A percentile compares a stretch with the other conserved stretches of the same genome.
Evolutionary conservation across 2,329 filamentous ascomycete species (phyloP).

Genomic region (Cladophialophora psammophila): DNA sequence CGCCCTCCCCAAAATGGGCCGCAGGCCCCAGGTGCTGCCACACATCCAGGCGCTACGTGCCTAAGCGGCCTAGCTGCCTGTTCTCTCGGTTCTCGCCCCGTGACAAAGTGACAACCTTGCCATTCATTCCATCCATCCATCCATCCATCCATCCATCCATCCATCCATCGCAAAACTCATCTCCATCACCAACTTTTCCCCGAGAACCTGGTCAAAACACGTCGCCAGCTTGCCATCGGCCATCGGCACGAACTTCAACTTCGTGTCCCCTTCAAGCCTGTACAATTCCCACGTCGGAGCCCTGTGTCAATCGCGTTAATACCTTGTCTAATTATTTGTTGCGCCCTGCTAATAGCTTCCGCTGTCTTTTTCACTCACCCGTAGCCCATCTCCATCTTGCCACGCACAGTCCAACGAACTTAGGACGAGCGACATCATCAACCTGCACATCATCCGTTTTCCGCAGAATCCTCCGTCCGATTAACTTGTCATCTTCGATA

Average conservation of each 20-base stretch:
- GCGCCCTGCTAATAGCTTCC: background rate
- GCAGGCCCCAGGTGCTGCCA: background rate
- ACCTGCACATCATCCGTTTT: constrained; percentile 8
- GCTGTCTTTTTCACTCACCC: background rate
- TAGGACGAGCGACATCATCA: constrained; percentile 10
- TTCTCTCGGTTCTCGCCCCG: constrained; percentile 3
- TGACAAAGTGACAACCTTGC: constrained; percentile 10
- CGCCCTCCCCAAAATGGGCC: background rate
- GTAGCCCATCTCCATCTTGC: background rate
- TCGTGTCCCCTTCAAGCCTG: background rate
- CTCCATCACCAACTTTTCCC: background rate
- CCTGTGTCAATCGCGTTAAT: background rate
- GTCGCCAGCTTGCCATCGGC: background rate
- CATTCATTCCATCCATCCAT: background rate
- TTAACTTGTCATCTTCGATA: background rate
- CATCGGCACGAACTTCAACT: background rate
- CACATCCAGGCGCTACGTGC: background rate
- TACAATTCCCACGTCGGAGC: background rate
- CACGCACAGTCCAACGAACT: background rate
- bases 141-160: background rate
- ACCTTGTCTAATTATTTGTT: constrained; percentile 1
- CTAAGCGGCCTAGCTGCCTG: background rate
- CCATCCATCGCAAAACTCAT: background rate
- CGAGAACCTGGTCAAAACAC: constrained; percentile 1
- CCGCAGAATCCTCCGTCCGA: background rate